Base-by-base conservation (phyloP, 78 protist genomes). In the Monosiga brevicollis region DNA sequence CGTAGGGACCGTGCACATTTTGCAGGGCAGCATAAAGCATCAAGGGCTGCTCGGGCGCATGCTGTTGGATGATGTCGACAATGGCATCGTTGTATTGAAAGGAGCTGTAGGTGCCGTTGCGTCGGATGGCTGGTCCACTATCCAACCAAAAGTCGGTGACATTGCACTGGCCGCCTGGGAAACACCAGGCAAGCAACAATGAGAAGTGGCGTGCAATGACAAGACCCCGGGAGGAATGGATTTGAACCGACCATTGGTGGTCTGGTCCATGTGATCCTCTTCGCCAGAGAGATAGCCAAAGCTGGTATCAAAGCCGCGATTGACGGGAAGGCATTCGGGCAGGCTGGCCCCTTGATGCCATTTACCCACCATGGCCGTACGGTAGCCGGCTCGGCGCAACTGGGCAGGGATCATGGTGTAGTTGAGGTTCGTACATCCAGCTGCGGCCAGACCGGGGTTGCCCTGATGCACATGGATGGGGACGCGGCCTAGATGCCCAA, bases 71-170 rank as follows among this genome's bases (percentile, higher is more conserved):
- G 77, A 81, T 24, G n/a, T 20, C 6, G 26, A 32, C 74, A 2
- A 23, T 38, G 15, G 6, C 75, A 6, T 2, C 38, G 11, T 2
- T 15, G 75, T 32, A 81, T 6, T 32, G 6, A 62, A 32, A 23
- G 15, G 10, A 2, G 43, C 75, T 32, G 29, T 81, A 81, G 37
- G 75, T 54, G 35, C 54, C 77, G 75, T 42, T 54, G 37, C 55
- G 42, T 2, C 84, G 41, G 75, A 55, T 32, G 11, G 74, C 75
- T 2, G 42, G 38, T 20, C 29, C 2, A 26, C 3, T 40, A 15
- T 73, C n/a, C 24, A 11, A 26, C 84, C 84, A 81, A 1, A 81
- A n/a, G 35, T 81, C 84, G n/a, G n/a, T n/a, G n/a, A n/a, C n/a
- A n/a, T n/a, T n/a, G n/a, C n/a, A n/a, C n/a, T n/a, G n/a, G n/a